A percentile compares a stretch with the other conserved stretches of the same genome.
Evolutionary conservation across 192 early-diverging fungal species (phyloP).

Genomic region (Podila verticillata): DNA sequence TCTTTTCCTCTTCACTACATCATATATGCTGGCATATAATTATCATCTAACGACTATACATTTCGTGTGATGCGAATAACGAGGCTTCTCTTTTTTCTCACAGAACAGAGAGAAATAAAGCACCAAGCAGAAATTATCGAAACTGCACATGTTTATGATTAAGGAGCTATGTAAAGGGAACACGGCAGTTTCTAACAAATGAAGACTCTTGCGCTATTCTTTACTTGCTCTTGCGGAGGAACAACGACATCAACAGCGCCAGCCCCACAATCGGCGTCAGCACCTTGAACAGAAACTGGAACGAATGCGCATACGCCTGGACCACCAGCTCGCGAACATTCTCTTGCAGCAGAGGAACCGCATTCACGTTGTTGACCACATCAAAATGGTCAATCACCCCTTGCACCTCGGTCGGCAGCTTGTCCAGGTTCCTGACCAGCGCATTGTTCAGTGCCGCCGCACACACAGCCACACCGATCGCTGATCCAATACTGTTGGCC

Average conservation of each 20-base stretch:
- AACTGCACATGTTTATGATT: too few species aligned
- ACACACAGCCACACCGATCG: slow-evolving; percentile 52
- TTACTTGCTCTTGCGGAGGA: slow-evolving; percentile 2
- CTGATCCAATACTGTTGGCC: slow-evolving; percentile 55
- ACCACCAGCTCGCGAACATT: slow-evolving; percentile 37
- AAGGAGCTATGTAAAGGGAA: too few species aligned
- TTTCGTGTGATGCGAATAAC: too few species aligned
- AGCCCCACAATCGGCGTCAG: slow-evolving; percentile 58
- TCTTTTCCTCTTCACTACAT: too few species aligned
- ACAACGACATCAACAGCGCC: slow-evolving; percentile 38
- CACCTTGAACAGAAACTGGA: slow-evolving; percentile 62
- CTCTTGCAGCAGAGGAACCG: slow-evolving; percentile 37
- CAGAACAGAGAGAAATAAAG: too few species aligned
- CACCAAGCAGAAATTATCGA: too few species aligned
- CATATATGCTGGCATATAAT: too few species aligned
- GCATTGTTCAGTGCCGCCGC: slow-evolving; percentile 44
- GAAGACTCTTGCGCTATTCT: too few species aligned
- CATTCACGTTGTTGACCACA: slow-evolving; percentile 29
- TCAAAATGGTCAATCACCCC: neutral
- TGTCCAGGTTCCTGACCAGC: slow-evolving; percentile 28
- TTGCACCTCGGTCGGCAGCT: slow-evolving; percentile 5
- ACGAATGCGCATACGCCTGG: slow-evolving; percentile 55
- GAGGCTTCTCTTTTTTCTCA: too few species aligned
- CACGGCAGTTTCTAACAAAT: too few species aligned
- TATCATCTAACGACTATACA: too few species aligned